Conservation (phyloP, 2,329 filamentous ascomycete genomes). For the Aspergillus cejpii region DNA sequence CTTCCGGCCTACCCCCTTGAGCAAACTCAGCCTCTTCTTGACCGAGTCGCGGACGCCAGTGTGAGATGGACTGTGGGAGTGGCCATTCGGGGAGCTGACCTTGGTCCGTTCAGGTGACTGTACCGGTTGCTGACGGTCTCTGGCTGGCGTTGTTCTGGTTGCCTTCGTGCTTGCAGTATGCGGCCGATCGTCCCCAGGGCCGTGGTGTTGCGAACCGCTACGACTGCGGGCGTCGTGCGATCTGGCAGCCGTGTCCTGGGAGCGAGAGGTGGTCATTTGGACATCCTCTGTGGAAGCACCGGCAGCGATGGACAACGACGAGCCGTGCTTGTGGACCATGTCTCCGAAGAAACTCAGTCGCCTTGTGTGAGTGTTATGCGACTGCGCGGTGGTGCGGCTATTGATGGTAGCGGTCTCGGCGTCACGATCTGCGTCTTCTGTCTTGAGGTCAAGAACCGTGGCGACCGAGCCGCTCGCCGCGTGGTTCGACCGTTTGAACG, state of each 20-base stretch:
- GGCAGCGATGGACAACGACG: constrained; percentile 25
- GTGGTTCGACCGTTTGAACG: constrained; percentile 39
- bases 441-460: constrained; percentile 28
- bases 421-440: constrained; percentile 21
- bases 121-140: not conserved
- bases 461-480: constrained; percentile 32
- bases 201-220: constrained; percentile 24
- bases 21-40: constrained; percentile 69
- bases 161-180: constrained; percentile 6
- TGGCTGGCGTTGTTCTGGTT: not conserved
- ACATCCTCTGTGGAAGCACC: constrained; percentile 19
- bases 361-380: constrained; percentile 31
- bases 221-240: constrained; percentile 29
- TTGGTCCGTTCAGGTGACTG: constrained; percentile 12
- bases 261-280: constrained; percentile 21
- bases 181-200: constrained; percentile 16
- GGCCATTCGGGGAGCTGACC: constrained; percentile 32
- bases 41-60: constrained; percentile 53
- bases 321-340: constrained; percentile 28
- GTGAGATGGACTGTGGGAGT: constrained; percentile 27
- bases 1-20: constrained; percentile 65
- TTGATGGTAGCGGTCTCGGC: constrained; percentile 35
- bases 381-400: constrained; percentile 34
- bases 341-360: constrained; percentile 40
- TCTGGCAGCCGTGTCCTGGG: constrained; percentile 20